Evolutionary conservation across 2,329 filamentous ascomycete species (phyloP).

Genomic region (Trichoderma koningii): DNA sequence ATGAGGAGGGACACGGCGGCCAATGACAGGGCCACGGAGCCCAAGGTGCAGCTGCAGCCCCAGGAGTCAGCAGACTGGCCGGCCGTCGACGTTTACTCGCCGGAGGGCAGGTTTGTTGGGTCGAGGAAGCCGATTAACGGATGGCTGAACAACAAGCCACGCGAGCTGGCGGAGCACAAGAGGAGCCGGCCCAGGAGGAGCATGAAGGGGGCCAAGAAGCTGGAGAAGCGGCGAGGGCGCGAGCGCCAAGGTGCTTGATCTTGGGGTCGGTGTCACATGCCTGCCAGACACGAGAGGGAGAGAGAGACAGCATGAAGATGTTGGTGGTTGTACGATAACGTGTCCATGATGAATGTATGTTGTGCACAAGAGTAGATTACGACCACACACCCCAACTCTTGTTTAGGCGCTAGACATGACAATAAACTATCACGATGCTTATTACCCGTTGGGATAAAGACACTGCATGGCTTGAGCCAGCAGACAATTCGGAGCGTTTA

Average conservation of each 20-base stretch:
- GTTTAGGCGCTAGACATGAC: background rate
- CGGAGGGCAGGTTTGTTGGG: conserved; percentile 78
- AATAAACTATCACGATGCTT: too few relatives aligned
- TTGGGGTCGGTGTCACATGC: conserved; percentile 12
- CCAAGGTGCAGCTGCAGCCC: conserved; percentile 17
- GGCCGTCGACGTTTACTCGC: conserved; percentile 80
- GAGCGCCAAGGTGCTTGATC: conserved; percentile 26
- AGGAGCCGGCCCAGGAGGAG: conserved; percentile 64
- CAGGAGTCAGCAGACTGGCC: conserved; percentile 57
- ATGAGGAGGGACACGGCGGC: conserved; percentile 33
- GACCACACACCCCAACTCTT: background rate
- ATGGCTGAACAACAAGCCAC: conserved; percentile 64
- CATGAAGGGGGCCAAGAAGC: conserved; percentile 64
- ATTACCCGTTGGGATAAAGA: background rate
- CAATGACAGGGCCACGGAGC: background rate
- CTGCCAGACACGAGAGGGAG: conserved; percentile 2
- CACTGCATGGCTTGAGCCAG: too few relatives aligned
- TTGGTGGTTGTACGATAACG: conserved; percentile 15
- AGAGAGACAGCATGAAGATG: background rate
- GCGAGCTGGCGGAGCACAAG: conserved; percentile 50
- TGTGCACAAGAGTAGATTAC: background rate
- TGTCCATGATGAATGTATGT: conserved; percentile 9
- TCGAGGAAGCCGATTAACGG: conserved; percentile 69
- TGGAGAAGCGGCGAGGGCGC: conserved; percentile 38
- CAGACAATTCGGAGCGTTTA: too few relatives aligned